Conservation (phyloP, 2,329 filamentous ascomycete species). For the Aureobasidium zeae region DNA sequence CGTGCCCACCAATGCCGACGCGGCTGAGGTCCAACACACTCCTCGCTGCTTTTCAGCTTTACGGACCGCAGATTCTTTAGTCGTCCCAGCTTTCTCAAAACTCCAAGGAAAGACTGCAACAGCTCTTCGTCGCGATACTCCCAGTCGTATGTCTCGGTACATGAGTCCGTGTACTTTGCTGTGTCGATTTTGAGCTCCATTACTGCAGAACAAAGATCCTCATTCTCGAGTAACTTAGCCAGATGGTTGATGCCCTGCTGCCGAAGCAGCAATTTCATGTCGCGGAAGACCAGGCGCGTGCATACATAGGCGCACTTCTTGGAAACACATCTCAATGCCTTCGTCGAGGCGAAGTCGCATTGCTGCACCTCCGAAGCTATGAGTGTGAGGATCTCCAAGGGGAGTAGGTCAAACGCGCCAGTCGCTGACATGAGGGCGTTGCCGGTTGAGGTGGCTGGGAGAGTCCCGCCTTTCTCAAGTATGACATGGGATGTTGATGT, state of each 20-base stretch:
- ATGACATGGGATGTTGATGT: too few relatives aligned
- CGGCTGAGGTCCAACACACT: conserved; percentile 9
- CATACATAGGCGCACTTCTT: conserved; percentile 6
- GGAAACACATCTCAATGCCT: conserved; percentile 13
- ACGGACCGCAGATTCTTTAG: conserved; percentile 11
- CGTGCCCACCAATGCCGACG: conserved; percentile 13
- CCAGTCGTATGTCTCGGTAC: conserved; percentile 13
- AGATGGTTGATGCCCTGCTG: conserved; percentile 4
- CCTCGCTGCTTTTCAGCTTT: conserved; percentile 2
- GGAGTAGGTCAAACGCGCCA: conserved; percentile 4
- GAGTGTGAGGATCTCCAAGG: conserved; percentile 2
- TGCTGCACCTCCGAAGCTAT: neutral
- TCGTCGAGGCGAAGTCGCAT: neutral
- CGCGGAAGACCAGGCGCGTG: conserved; percentile 10
- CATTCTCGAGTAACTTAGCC: neutral
- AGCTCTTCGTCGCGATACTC: conserved; percentile 12
- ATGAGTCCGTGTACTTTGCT: conserved; percentile 8
- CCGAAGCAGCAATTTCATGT: neutral
- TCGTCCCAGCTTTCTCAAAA: conserved; percentile 3
- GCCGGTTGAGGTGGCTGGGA: conserved; percentile 8
- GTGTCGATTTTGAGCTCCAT: conserved; percentile 11
- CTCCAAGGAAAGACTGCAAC: conserved; percentile 4
- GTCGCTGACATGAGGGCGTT: conserved; percentile 2
- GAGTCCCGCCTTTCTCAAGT: too few relatives aligned
- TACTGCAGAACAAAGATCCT: neutral